Percentiles rank a stretch among this genome's conserved stretches.
Conservation (phyloP, 768 basidiomycete species). For the Nidularia pulvinata region DNA sequence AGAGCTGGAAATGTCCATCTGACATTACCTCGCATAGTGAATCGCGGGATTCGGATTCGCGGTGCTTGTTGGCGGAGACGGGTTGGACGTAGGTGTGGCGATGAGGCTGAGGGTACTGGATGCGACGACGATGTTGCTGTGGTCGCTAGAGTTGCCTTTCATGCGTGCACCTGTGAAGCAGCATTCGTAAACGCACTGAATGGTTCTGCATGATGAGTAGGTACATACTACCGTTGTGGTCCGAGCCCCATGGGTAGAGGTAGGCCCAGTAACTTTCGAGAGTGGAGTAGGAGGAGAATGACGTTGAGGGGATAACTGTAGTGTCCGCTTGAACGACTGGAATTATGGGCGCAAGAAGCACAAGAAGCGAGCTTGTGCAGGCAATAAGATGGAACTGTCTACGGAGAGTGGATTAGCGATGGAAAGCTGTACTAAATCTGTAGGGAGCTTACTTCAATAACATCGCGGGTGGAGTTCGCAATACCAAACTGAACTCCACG, state of each 20-base stretch:
- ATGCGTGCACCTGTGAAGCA: conserved; percentile 33
- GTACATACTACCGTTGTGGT: conserved; percentile 41
- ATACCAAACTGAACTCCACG: too few species aligned
- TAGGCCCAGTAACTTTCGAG: conserved; percentile 40
- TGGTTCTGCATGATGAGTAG: background rate
- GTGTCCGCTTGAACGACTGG: conserved; percentile 21
- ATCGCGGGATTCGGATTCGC: conserved; percentile 40
- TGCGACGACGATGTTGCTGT: conserved; percentile 32
- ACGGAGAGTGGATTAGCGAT: too few species aligned
- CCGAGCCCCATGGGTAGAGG: conserved; percentile 45
- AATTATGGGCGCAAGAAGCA: background rate
- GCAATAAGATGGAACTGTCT: too few species aligned
- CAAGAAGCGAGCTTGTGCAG: too few species aligned
- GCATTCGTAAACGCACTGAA: background rate
- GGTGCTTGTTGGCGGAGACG: conserved; percentile 34
- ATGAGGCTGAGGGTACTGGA: conserved; percentile 36
- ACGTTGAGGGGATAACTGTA: conserved; percentile 36
- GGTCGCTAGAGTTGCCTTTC: conserved; percentile 37
- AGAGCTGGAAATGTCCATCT: background rate
- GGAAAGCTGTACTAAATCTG: too few species aligned
- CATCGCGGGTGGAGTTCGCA: too few species aligned
- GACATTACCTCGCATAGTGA: conserved; percentile 33
- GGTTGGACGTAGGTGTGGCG: conserved; percentile 36
- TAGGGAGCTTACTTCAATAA: too few species aligned
- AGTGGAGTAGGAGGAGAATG: conserved; percentile 33